Evolutionary conservation across 2,329 filamentous ascomycete species (phyloP), one percentile per base, ranked within the genome.

Genomic region (Parafenestella ontariensis): DNA sequence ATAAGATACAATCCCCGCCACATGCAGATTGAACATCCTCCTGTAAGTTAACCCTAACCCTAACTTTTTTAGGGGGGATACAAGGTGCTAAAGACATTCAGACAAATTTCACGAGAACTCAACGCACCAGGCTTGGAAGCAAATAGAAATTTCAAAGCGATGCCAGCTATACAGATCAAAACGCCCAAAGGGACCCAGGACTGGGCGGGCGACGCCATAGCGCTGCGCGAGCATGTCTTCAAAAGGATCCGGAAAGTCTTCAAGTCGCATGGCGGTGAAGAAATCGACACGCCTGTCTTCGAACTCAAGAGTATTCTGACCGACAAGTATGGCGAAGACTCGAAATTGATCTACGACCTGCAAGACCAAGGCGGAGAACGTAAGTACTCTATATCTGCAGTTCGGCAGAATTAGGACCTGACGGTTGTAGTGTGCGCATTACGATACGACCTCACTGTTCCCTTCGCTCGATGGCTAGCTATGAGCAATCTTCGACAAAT

Each of bases 301-400:
- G 91, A 96, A 77, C 82, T 93, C 54, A 88, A 88, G 72, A 90
- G 94, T 66, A 92, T 95, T 60, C 83, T 96, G 31, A 83, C 90
- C 13, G 91, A 90, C 54, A 95, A 96, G 79, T 95, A 95, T 81
- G 92, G 91, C 73, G 92, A 96, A 79, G 91, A 96, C 76, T 90
- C 87, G 69, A 92, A 93, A 76, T 87, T 95, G 73, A 95, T 95
- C 78, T 95, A 95, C 78, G 89, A 95, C 73, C 83, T 94, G 62
- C 86, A 89, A 69, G 91, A 95, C 72, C 91, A 95, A 76, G 91
- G 91, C 68, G 91, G 91, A 59, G 91, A 96, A 79, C 81, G 34
- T 39, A 39, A 39, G 34, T 18, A 13, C 9, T 10, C 13, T 39
- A n/a, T 18, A n/a, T 20, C n/a, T 18, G 34, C 4, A 18, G 4